phyloP scores from a whole-genome alignment of 2,329 filamentous ascomycete genomes.

The Diaporthe humulicola region DNA sequence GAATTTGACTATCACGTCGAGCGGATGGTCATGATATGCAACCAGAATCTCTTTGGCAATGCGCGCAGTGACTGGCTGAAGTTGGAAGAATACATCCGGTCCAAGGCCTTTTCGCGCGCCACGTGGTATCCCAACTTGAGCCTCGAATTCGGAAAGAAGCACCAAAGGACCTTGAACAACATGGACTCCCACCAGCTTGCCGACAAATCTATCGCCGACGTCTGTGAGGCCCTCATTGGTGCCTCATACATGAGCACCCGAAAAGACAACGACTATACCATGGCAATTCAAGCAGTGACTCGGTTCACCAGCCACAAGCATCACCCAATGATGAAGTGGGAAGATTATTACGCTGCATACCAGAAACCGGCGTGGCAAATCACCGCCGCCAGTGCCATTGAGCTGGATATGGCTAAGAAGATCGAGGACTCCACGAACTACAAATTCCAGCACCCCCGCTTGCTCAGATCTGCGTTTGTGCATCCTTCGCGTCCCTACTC shows the following conservation, averaged over 20 bases:
- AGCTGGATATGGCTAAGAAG: conserved; percentile 75
- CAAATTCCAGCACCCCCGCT: conserved; percentile 78
- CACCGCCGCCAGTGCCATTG: conserved; percentile 71
- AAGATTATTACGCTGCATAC: conserved; percentile 81
- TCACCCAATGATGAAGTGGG: conserved; percentile 78
- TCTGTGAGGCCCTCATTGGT: conserved; percentile 94
- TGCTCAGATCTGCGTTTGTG: conserved; percentile 87
- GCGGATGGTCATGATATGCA: conserved; percentile 92
- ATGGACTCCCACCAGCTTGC: conserved; percentile 75
- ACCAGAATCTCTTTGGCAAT: conserved; percentile 86
- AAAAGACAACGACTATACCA: conserved; percentile 61
- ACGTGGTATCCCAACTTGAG: conserved; percentile 90
- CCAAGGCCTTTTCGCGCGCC: conserved; percentile 83
- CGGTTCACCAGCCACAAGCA: conserved; percentile 77
- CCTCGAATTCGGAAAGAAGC: conserved; percentile 77
- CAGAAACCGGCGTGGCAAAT: conserved; percentile 78
- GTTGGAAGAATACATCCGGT: conserved; percentile 82
- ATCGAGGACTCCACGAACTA: conserved; percentile 72
- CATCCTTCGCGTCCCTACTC: conserved; percentile 85
- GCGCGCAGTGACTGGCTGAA: conserved; percentile 71
- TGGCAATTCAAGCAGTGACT: conserved; percentile 74
- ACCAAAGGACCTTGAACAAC: conserved; percentile 57
- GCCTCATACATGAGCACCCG: conserved; percentile 75
- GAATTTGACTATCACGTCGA: conserved; percentile 92
- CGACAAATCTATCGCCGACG: conserved; percentile 93